Percentiles rank a stretch among this genome's conserved stretches.
Evolutionary conservation across 169 alveolate genomes (phyloP).

Genomic region (Plasmodium vivax): DNA sequence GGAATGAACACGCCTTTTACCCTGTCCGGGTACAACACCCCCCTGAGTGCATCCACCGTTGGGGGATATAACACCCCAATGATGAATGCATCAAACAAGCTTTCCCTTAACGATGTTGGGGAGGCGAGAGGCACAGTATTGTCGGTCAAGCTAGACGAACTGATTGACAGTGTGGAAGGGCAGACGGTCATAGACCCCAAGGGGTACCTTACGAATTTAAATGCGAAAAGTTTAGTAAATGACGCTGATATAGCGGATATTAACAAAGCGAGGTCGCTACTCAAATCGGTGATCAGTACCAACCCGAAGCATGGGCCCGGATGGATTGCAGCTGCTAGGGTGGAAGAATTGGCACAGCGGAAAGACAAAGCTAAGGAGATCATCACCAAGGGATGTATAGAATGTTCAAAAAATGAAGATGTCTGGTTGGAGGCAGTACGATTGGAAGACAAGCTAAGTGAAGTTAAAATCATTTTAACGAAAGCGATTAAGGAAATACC

Average conservation of each 20-base stretch:
- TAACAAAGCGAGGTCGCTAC: conserved; percentile 93
- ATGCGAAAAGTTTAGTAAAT: conserved; percentile 81
- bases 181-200: conserved; percentile 96
- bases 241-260: conserved; percentile 95
- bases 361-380: conserved; percentile 96
- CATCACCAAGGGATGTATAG: conserved; percentile 95
- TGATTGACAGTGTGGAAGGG: conserved; percentile 94
- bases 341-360: conserved; percentile 97
- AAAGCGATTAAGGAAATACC: conserved; percentile 92
- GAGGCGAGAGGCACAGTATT: conserved; percentile 95
- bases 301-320: conserved; percentile 98
- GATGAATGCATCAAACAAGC: conserved; percentile 5
- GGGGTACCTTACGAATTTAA: conserved; percentile 95
- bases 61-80: conserved; percentile 81
- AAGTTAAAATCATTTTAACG: conserved; percentile 94
- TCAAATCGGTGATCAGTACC: conserved; percentile 91
- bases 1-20: conserved; percentile 39
- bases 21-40: conserved; percentile 67
- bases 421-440: conserved; percentile 99
- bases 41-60: conserved; percentile 80
- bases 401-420: conserved; percentile 97
- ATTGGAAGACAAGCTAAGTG: conserved; percentile 93
- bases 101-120: conserved; percentile 90
- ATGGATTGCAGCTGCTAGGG: conserved; percentile 99
- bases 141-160: conserved; percentile 93